These are phyloP conservation scores for Tremella mesenterica DNA, from an alignment of 768 basidiomycete genomes.

Conservation along the genomic window DNA sequence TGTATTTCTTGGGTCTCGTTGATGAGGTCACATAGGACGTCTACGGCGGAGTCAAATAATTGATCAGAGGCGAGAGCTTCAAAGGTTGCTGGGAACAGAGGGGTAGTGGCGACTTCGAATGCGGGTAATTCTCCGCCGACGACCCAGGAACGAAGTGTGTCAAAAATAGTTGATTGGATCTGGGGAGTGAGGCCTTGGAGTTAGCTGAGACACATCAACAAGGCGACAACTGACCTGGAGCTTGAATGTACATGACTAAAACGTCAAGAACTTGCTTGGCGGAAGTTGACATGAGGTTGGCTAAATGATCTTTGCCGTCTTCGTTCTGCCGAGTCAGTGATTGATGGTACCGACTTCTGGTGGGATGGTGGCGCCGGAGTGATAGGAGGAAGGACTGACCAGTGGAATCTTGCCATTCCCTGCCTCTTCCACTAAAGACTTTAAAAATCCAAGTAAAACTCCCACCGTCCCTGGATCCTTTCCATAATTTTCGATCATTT, in stretches of 20 bases:
- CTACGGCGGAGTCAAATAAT: constrained; percentile 87
- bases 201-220: not conserved
- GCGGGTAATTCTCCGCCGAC: constrained; percentile 71
- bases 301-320: constrained; percentile 4
- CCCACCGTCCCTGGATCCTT: constrained; percentile 74
- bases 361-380: too few species aligned
- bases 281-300: constrained; percentile 19
- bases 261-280: constrained; percentile 65
- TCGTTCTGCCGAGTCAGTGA: not conserved
- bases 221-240: constrained; percentile 56
- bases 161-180: constrained; percentile 74
- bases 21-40: constrained; percentile 85
- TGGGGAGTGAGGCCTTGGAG: constrained; percentile 63
- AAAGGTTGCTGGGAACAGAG: constrained; percentile 73
- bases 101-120: constrained; percentile 58
- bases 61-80: constrained; percentile 71
- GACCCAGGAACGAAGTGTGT: constrained; percentile 80
- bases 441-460: constrained; percentile 77
- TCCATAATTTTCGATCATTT: constrained; percentile 77
- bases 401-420: constrained; percentile 79
- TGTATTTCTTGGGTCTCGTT: constrained; percentile 98
- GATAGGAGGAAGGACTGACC: constrained; percentile 50
- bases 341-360: not conserved
- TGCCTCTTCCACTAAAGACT: constrained; percentile 79
- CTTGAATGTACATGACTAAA: constrained; percentile 78